Percentiles rank a stretch among this genome's conserved stretches.
These are phyloP conservation scores for Fusarium concolor DNA, from an alignment of 2,329 filamentous ascomycete species.

Conservation along the genomic window DNA sequence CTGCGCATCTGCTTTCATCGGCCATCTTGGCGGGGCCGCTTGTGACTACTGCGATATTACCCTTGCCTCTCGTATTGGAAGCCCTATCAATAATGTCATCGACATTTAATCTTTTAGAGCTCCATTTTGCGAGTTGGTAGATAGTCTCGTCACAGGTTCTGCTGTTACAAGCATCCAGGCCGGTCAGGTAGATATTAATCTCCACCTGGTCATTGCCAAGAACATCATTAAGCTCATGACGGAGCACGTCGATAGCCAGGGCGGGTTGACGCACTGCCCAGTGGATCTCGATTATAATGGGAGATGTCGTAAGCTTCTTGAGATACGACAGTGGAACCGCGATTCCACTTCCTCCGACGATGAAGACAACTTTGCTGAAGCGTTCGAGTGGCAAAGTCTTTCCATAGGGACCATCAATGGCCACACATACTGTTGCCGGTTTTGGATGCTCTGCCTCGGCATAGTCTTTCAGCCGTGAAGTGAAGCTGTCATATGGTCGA, in stretches of 20 bases:
- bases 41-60: conserved; percentile 11
- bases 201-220: not conserved
- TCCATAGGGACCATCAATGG: conserved; percentile 12
- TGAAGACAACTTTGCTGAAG: conserved; percentile 1
- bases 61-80: not conserved
- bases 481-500: conserved; percentile 60
- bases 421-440: not conserved
- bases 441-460: not conserved
- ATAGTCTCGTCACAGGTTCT: rapidly evolving
- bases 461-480: conserved; percentile 24
- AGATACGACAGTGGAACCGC: conserved; percentile 13
- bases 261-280: conserved; percentile 16
- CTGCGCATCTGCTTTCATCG: conserved; percentile 10
- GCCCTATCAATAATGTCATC: not conserved
- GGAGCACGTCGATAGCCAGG: conserved; percentile 1
- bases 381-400: not conserved
- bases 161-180: not conserved
- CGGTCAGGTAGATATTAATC: not conserved
- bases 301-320: not conserved
- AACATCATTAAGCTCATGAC: not conserved
- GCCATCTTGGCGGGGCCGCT: conserved; percentile 22
- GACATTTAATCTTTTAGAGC: not conserved
- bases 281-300: not conserved
- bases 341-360: conserved; percentile 19
- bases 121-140: not conserved